A percentile compares a stretch with the other conserved stretches of the same genome.
Conservation (phyloP, 352 stramenopile genomes). For the Phytophthora tentaculata region DNA sequence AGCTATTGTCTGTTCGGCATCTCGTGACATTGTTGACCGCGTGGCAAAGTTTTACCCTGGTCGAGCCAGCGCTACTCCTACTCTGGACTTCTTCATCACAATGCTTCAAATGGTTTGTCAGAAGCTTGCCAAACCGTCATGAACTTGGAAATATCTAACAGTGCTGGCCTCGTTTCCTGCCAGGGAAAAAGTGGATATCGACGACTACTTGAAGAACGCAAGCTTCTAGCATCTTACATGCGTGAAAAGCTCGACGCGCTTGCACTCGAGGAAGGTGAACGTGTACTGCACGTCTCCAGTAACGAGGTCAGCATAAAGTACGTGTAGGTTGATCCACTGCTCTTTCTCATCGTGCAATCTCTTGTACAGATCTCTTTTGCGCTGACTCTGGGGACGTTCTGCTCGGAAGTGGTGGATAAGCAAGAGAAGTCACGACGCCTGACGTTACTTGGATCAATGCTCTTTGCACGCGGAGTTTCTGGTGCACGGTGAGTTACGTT, state of each 20-base stretch:
- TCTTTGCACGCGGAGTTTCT: conserved; percentile 97
- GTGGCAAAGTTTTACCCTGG: conserved; percentile 96
- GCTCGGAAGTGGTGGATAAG: conserved; percentile 23
- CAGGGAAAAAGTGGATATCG: conserved; percentile 87
- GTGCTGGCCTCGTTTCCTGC: conserved; percentile 4
- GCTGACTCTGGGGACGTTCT: conserved; percentile 91
- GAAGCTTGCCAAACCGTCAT: background rate
- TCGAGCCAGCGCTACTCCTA: conserved; percentile 93
- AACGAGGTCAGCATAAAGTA: conserved; percentile 82
- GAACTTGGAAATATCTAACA: background rate
- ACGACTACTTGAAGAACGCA: conserved; percentile 87
- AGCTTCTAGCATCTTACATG: conserved; percentile 81
- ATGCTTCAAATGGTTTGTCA: conserved; percentile 96
- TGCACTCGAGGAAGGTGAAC: conserved; percentile 89
- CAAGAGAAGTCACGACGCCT: conserved; percentile 49
- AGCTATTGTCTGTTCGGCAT: conserved; percentile 82
- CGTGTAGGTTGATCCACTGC: background rate
- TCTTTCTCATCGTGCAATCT: background rate
- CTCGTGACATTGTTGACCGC: conserved; percentile 74
- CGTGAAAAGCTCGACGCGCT: conserved; percentile 68
- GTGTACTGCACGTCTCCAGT: conserved; percentile 85
- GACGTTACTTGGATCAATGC: conserved; percentile 97
- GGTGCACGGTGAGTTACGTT: conserved; percentile 89
- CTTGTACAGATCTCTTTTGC: conserved; percentile 79
- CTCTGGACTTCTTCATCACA: conserved; percentile 99